Conservation (phyloP, 1,139 yeast genomes). For the Yamadazyma taylorii region DNA sequence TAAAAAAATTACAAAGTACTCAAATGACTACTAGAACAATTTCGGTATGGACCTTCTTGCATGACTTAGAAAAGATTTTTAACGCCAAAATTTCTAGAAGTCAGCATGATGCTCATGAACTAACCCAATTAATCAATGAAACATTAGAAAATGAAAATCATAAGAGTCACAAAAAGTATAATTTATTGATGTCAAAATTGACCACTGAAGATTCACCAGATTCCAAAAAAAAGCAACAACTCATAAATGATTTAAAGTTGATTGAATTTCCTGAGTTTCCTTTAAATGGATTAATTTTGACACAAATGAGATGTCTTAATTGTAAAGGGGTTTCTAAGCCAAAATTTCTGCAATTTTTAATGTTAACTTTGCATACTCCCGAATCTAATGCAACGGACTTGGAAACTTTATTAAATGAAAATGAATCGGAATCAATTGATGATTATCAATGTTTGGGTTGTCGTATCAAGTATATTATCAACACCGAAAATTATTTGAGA, state of each 20-base stretch:
- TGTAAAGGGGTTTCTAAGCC: slow-evolving; percentile 69
- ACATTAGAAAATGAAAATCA: slow-evolving; percentile 70
- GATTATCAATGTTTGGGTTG: slow-evolving; percentile 82
- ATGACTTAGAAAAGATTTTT: slow-evolving; percentile 73
- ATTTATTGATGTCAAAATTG: slow-evolving; percentile 16
- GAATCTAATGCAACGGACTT: slow-evolving; percentile 51
- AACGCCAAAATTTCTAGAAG: slow-evolving; percentile 72
- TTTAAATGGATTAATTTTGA: slow-evolving; percentile 64
- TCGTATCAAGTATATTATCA: slow-evolving; percentile 51
- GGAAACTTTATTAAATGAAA: slow-evolving; percentile 54
- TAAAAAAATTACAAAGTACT: slow-evolving; percentile 64
- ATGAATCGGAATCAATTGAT: slow-evolving; percentile 67
- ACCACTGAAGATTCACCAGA: slow-evolving; percentile 3
- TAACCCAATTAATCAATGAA: slow-evolving; percentile 77
- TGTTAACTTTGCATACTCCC: slow-evolving; percentile 76
- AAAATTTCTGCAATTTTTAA: slow-evolving; percentile 61
- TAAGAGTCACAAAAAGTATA: slow-evolving; percentile 38
- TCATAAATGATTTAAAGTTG: slow-evolving; percentile 22
- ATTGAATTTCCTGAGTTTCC: slow-evolving; percentile 63
- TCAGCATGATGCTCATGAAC: slow-evolving; percentile 95
- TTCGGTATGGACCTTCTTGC: slow-evolving; percentile 78
- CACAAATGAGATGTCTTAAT: slow-evolving; percentile 65
- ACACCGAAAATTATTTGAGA: slow-evolving; percentile 24
- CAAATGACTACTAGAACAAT: slow-evolving; percentile 53
- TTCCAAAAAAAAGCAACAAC: slow-evolving; percentile 1